phyloP scores from a whole-genome alignment of 108 stramenopile genomes.

The Cyclostephanos invisitatus region DNA sequence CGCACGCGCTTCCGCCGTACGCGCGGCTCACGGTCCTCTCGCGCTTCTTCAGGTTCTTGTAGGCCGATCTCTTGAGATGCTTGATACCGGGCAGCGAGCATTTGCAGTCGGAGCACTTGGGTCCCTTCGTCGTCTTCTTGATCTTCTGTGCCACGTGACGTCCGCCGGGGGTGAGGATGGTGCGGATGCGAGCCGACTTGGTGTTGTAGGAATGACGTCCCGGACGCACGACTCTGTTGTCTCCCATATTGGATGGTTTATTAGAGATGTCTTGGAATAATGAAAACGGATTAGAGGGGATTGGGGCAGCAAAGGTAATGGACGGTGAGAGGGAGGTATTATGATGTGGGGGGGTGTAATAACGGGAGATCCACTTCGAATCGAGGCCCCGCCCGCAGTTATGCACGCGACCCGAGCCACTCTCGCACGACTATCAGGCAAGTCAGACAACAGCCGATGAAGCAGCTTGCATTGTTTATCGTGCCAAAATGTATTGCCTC shows the following conservation, averaged over 20 bases:
- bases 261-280: slow-evolving; percentile 11
- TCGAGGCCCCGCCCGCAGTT: slow-evolving; percentile 15
- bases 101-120: slow-evolving; percentile 94
- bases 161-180: slow-evolving; percentile 93
- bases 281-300: not conserved
- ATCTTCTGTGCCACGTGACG: slow-evolving; percentile 84
- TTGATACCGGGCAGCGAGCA: slow-evolving; percentile 89
- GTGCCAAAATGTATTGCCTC: slow-evolving; percentile 7
- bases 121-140: slow-evolving; percentile 90
- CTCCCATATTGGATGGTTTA: slow-evolving; percentile 62
- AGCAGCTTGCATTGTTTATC: slow-evolving; percentile 28
- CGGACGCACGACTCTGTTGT: slow-evolving; percentile 91
- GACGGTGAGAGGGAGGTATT: not conserved
- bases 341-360: slow-evolving; percentile 21
- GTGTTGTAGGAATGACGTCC: slow-evolving; percentile 98
- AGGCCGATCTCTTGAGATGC: slow-evolving; percentile 61
- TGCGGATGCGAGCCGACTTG: slow-evolving; percentile 72
- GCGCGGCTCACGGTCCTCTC: slow-evolving; percentile 97
- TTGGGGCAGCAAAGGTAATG: slow-evolving; percentile 6
- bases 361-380: slow-evolving; percentile 8
- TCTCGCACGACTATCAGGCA: slow-evolving; percentile 47
- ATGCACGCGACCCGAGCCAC: slow-evolving; percentile 24
- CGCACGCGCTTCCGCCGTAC: slow-evolving; percentile 95
- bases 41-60: slow-evolving; percentile 88
- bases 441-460: slow-evolving; percentile 23